Base-by-base conservation (phyloP, 305 asterid genomes). In the Fraxinus latifolia region DNA sequence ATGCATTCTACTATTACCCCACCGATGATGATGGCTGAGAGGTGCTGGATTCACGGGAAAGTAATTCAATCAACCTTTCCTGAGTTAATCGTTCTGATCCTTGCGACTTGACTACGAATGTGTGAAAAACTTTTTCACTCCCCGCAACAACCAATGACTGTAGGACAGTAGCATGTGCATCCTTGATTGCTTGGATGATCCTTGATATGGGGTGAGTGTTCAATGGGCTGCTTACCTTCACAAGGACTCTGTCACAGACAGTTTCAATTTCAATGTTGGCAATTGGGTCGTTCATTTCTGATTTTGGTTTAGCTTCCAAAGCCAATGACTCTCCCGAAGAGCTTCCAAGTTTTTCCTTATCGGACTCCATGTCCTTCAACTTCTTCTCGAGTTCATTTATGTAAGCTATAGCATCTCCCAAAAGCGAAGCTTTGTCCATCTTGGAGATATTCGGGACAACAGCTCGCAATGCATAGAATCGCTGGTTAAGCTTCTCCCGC, bases 31-130 rank as follows among this genome's bases (percentile, higher is more conserved):
- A 76, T 17, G 34, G 82, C 82, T 77, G 83, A 14, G 65, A 68
- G 36, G 86, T 82, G 78, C 60, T 53, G 70, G 90, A 77, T 58
- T 89, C 89, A 2, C 83, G 34, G 14, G 90, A 85, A 31, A 86
- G 77, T 17, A 85, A 86, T 53, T 89, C 86, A 23, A 85, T 76
- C 85, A 89, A 68, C 89, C 81, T 86, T 60, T 88, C 89, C 86
- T 83, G 88, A 19, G 90, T 86, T 83, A 88, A 81, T 50, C 77
- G 87, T 68, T 89, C 88, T 9, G 87, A 77, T 80, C 91, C 92
- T 42, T 74, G 83, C 9, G 91, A 83, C 73, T 88, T 88, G 58
- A 88, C 81, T 1, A 88, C 85, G 39, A 89, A 89, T 3, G 92
- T 89, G 86, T 89, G 92, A 31, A 85, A 83, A 75, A 86, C 90